A percentile compares a stretch with the other conserved stretches of the same genome.
These are phyloP conservation scores for Cercospora sesami DNA, from an alignment of 2,329 filamentous ascomycete species.

Conservation along the genomic window DNA sequence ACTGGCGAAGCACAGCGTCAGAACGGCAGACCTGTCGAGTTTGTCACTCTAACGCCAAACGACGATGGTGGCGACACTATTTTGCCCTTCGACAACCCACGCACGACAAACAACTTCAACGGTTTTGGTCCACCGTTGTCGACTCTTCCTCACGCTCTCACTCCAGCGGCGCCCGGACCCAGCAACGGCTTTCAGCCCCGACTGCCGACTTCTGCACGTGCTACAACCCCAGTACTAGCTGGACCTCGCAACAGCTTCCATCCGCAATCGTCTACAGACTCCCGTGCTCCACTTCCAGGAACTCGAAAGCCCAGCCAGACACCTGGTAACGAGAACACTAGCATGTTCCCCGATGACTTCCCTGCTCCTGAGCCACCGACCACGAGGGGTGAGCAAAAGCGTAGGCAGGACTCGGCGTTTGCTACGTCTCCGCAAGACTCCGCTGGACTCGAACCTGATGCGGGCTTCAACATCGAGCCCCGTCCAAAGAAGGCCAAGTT, in stretches of 20 bases:
- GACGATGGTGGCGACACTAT: neutral
- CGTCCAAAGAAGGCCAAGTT: neutral
- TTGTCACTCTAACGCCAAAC: neutral
- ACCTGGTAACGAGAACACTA: neutral
- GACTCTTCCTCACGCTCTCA: neutral
- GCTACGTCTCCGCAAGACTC: neutral
- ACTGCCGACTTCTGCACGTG: neutral
- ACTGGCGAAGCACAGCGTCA: neutral
- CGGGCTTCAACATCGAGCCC: neutral
- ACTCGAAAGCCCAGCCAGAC: neutral
- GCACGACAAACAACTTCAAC: neutral
- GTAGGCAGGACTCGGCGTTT: neutral
- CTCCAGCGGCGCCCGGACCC: neutral
- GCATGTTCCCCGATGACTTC: neutral
- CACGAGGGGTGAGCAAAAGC: neutral
- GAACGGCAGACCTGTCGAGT: neutral
- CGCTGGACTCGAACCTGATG: neutral
- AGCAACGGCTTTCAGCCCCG: neutral
- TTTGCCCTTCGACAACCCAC: neutral
- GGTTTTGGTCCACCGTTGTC: neutral
- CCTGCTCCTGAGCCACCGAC: neutral
- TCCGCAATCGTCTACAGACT: neutral
- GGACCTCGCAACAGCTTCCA: neutral
- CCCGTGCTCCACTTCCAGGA: neutral
- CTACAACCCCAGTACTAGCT: neutral